phyloP scores from a whole-genome alignment of 306 rosid species.

The Quercus bicolor region DNA sequence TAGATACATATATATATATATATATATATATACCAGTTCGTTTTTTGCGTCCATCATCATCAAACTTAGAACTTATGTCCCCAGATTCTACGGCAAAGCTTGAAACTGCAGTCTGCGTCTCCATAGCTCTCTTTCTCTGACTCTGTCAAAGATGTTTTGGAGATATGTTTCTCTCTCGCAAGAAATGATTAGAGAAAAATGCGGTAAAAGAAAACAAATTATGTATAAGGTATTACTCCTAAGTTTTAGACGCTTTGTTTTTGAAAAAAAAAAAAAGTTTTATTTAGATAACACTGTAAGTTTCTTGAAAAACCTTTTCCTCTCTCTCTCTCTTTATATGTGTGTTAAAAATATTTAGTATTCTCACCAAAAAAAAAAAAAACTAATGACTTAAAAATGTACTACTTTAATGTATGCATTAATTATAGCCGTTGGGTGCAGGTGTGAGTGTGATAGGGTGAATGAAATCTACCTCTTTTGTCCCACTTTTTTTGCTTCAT shows the following conservation, averaged over 20 bases:
- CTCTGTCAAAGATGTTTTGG: neutral
- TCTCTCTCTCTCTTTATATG: too few species aligned
- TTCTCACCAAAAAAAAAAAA: neutral
- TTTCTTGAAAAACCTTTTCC: too few species aligned
- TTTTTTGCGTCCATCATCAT: constrained; percentile 39
- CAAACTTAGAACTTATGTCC: constrained; percentile 12
- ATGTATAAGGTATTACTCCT: neutral
- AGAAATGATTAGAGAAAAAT: neutral
- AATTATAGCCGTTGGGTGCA: too few species aligned
- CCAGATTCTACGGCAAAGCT: neutral
- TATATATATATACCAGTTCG: constrained; percentile 28
- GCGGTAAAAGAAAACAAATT: neutral
- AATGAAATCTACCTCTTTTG: too few species aligned
- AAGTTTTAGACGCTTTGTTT: neutral
- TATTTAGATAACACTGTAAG: too few species aligned
- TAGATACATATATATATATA: neutral
- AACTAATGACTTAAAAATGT: too few species aligned
- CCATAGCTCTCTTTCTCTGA: neutral
- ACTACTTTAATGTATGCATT: too few species aligned
- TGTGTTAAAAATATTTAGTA: too few species aligned
- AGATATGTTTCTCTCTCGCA: neutral
- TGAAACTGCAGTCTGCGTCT: neutral
- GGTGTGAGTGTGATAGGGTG: too few species aligned
- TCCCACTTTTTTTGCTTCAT: too few species aligned
- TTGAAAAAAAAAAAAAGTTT: neutral